Percentiles rank a stretch among this genome's conserved stretches.
These are phyloP conservation scores for Cephaloascus fragrans DNA, from an alignment of 805 yeast species.

Conservation along the genomic window DNA sequence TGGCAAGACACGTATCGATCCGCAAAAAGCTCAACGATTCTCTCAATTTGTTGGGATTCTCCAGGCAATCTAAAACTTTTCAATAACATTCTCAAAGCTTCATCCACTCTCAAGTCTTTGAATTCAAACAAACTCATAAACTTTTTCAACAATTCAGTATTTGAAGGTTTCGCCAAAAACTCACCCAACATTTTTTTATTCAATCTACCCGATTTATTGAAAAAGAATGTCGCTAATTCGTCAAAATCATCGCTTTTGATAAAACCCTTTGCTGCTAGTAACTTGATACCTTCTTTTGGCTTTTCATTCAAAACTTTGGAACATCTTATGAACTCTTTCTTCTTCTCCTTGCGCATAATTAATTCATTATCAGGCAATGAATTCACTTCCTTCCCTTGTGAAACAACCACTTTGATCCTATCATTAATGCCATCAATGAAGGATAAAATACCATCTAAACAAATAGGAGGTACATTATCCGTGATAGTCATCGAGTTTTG, in stretches of 20 bases:
- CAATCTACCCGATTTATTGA: conserved; percentile 67
- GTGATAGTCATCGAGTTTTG: conserved; percentile 76
- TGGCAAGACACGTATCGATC: conserved; percentile 67
- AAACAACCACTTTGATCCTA: conserved; percentile 25
- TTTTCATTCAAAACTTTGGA: conserved; percentile 68
- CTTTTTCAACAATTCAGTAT: conserved; percentile 43
- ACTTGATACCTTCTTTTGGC: conserved; percentile 65
- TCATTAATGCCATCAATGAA: conserved; percentile 56
- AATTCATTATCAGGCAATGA: conserved; percentile 15
- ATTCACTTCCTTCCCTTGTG: neutral
- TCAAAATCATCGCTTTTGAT: conserved; percentile 38
- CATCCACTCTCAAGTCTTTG: conserved; percentile 75
- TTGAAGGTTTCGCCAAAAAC: conserved; percentile 67
- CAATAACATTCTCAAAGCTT: conserved; percentile 75
- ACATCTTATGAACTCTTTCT: conserved; percentile 70
- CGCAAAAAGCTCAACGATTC: conserved; percentile 82
- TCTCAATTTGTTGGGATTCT: conserved; percentile 93
- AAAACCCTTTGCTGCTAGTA: conserved; percentile 57
- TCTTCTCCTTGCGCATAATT: conserved; percentile 38
- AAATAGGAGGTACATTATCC: conserved; percentile 84
- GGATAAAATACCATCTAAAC: conserved; percentile 78
- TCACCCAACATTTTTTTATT: conserved; percentile 88
- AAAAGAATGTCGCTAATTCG: conserved; percentile 70
- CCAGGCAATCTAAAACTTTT: conserved; percentile 90
- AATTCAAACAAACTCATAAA: conserved; percentile 73